Conservation (phyloP, 352 stramenopile species). For the Phytopythium montanum region DNA sequence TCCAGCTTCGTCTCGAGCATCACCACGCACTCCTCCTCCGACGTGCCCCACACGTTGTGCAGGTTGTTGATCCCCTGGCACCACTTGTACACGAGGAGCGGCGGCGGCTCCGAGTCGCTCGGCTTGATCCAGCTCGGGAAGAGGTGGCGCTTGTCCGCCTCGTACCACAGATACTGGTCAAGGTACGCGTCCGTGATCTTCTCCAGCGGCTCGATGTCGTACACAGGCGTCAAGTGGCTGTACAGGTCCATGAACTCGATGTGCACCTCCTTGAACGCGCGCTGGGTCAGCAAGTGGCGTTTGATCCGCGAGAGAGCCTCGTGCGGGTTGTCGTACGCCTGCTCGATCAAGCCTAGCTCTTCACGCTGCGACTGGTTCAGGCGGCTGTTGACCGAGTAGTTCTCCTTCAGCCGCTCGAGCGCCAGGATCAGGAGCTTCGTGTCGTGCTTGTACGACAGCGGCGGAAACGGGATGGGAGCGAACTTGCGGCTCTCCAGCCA, state of each 20-base stretch:
- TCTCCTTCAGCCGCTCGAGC: constrained; percentile 98
- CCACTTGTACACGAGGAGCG: constrained; percentile 99
- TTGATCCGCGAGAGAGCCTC: constrained; percentile 99
- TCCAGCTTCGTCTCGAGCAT: constrained; percentile 99
- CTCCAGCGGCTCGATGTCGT: constrained; percentile 99
- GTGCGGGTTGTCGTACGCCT: constrained; percentile 99
- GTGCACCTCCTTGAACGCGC: constrained; percentile 99
- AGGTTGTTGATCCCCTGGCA: constrained; percentile 99
- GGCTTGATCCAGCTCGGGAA: constrained; percentile 99
- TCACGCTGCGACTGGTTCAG: constrained; percentile 98
- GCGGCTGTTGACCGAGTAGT: constrained; percentile 96
- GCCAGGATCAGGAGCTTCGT: constrained; percentile 99
- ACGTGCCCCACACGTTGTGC: constrained; percentile 97
- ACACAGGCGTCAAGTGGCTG: constrained; percentile 98
- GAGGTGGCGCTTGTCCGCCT: constrained; percentile 99
- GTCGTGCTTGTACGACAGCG: constrained; percentile 99
- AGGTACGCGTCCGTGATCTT: constrained; percentile 99
- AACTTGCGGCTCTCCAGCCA: constrained; percentile 99
- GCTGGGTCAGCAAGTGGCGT: constrained; percentile 97
- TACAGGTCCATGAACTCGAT: constrained; percentile 99
- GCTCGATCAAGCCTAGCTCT: constrained; percentile 98
- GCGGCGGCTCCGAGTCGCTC: constrained; percentile 97
- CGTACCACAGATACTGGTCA: constrained; percentile 99
- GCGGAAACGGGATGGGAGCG: constrained; percentile 98
- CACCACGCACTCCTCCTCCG: constrained; percentile 98